Percentiles rank a stretch among this genome's conserved stretches.
Conservation (phyloP, 345 rosid species). For the Sisymbrium altissimum region DNA sequence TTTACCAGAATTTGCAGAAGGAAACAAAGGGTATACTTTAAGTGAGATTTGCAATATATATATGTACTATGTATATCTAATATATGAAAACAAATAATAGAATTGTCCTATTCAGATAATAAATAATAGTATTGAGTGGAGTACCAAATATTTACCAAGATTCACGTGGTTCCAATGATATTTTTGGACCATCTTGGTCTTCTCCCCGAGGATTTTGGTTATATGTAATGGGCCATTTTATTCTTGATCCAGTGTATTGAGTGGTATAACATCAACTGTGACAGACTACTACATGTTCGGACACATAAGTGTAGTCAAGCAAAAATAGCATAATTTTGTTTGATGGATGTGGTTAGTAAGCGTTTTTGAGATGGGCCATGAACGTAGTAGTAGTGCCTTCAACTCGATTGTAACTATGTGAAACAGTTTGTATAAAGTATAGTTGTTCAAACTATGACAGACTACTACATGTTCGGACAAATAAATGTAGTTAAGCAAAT, state of each 20-base stretch:
- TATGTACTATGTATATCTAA: background rate
- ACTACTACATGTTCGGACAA: background rate
- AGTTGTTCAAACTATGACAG: too few species aligned
- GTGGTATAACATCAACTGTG: background rate
- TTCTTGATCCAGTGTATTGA: background rate
- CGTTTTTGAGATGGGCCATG: background rate
- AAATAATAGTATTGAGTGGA: slow-evolving; percentile 27
- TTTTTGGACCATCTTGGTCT: slow-evolving; percentile 36
- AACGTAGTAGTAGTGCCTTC: background rate
- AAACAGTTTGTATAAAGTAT: background rate
- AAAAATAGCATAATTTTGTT: background rate
- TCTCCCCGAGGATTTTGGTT: slow-evolving; percentile 30
- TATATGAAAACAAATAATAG: slow-evolving; percentile 14
- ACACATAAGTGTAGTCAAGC: background rate
- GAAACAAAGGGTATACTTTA: slow-evolving; percentile 18
- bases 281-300: background rate
- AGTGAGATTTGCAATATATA: slow-evolving; percentile 14
- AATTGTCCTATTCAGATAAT: slow-evolving; percentile 31
- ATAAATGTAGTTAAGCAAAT: background rate
- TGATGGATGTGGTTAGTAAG: background rate
- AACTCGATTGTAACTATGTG: background rate
- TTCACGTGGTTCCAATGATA: slow-evolving; percentile 38
- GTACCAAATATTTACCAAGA: slow-evolving; percentile 35
- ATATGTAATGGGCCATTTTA: slow-evolving; percentile 20
- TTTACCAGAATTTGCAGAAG: slow-evolving; percentile 17